These are phyloP conservation scores for Blumeriella jaapii DNA, from an alignment of 2,329 filamentous ascomycete species.

Conservation along the genomic window DNA sequence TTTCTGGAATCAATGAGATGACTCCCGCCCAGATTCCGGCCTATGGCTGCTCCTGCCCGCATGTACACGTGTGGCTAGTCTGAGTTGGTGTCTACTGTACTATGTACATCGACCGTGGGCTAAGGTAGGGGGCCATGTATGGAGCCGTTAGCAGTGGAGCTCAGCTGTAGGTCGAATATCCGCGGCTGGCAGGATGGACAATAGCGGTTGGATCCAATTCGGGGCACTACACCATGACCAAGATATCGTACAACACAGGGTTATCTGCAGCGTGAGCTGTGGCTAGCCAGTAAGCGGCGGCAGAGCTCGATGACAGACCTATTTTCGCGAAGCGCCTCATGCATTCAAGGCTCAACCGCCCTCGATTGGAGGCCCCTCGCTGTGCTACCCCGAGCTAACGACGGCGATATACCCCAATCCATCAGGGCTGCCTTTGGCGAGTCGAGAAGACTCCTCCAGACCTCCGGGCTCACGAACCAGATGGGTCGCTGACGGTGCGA, in stretches of 20 bases:
- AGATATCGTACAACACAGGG: conserved; percentile 3
- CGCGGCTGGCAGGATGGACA: conserved; percentile 6
- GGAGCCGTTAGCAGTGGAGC: conserved; percentile 7
- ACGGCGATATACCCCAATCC: no score
- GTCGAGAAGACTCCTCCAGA: no score
- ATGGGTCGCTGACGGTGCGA: conserved; percentile 6
- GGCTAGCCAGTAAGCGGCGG: conserved; percentile 17
- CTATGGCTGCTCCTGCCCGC: conserved; percentile 20
- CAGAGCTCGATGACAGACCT: conserved; percentile 14
- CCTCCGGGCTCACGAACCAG: conserved; percentile 7
- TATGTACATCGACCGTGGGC: conserved; percentile 3
- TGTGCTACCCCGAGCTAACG: no score
- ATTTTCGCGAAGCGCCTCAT: conserved; percentile 28
- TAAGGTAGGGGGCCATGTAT: conserved; percentile 9
- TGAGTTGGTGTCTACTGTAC: conserved; percentile 8
- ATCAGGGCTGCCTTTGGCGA: no score
- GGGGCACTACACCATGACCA: conserved; percentile 11
- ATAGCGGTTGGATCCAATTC: conserved; percentile 11
- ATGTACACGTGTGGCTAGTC: conserved; percentile 26
- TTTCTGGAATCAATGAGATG: conserved; percentile 28
- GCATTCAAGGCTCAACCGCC: conserved; percentile 24
- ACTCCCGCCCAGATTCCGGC: conserved; percentile 30
- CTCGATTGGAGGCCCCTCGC: conserved; percentile 11
- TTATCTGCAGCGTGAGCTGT: conserved; percentile 13
- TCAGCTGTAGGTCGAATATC: conserved; percentile 2